Base-by-base conservation (phyloP, 495 filamentous ascomycete species). In the Chaetomium tenue region DNA sequence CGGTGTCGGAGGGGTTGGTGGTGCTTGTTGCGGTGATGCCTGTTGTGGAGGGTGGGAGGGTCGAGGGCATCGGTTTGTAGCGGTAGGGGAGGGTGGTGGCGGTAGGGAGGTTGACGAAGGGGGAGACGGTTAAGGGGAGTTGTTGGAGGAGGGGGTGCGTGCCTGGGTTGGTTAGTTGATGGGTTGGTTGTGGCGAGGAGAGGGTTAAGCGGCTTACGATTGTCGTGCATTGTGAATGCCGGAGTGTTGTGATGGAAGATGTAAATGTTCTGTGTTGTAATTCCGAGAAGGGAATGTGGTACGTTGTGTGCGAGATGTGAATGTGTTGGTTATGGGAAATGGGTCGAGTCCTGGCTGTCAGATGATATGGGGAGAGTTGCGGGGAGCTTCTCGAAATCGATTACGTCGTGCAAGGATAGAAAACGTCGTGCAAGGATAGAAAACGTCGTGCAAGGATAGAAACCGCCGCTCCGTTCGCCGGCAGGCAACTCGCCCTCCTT, bases 11-110 rank as follows among this genome's bases (percentile, higher is more conserved):
- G 52, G 71, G 73, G 62, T 71, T 73, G 69, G 53, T 47, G 30
- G 50, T 71, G 30, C 66, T 81, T 76, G 16, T 85, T 85, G 55
- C 65, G 58, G 78, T 62, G 26, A 81, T 68, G 71, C 86, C 83
- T 8, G 87, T 87, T 25, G 87, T 82, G 13, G 92, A 91, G 1
- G 89, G 88, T 0, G 94, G 94, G 0, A 98, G 83, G 2, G 90
- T 88, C 7, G 90, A 91, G 0, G 94, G 88, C 66, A 98, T 87
- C 5, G 87, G 81, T 72, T 91, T 92, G 84, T 97, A 98, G 51
- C 89, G 96, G 79, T 97, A 98, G 39, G 94, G 94, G 2, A 98
- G 86, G 3, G 94, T 97, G 53, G 92, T 88, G 28, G 94, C 88
- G 11, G 89, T 87, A 33, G 95, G 94, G 46, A 98, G 91, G 64